Evolutionary conservation across 2,329 filamentous ascomycete genomes (phyloP).

Genomic region (Sporothrix brunneoviolacea): DNA sequence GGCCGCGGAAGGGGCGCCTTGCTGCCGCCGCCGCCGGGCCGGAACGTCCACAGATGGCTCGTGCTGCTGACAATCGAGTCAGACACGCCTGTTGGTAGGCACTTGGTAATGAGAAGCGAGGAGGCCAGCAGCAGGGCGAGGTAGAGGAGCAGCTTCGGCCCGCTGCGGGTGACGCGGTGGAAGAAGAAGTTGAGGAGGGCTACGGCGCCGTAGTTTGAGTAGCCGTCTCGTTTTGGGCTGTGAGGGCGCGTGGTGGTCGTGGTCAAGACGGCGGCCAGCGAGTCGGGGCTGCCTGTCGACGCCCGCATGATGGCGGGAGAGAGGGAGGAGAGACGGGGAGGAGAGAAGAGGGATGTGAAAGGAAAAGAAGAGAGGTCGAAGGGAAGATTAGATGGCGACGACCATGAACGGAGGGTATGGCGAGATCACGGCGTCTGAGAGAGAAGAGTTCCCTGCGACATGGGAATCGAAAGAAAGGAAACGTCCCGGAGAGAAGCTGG

Average conservation of each 20-base stretch:
- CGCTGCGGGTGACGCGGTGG: conserved; percentile 23
- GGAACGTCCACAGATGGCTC: conserved; percentile 17
- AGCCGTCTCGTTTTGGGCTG: not conserved
- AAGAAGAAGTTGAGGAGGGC: conserved; percentile 25
- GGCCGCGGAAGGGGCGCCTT: not conserved
- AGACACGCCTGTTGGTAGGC: conserved; percentile 19
- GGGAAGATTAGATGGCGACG: not conserved
- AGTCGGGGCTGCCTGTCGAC: conserved; percentile 1
- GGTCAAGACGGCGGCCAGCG: not conserved
- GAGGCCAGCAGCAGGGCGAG: conserved; percentile 19
- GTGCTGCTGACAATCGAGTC: conserved; percentile 17
- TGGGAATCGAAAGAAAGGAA: no score
- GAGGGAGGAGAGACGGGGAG: not conserved
- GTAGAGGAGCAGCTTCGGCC: conserved; percentile 24
- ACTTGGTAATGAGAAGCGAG: conserved; percentile 20
- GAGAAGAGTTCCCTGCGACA: no score
- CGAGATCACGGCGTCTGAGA: no score
- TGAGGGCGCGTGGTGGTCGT: not conserved
- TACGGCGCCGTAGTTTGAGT: not conserved
- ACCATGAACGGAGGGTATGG: no score
- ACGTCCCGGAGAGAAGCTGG: no score
- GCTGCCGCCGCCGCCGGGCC: not conserved
- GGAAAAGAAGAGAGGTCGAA: not conserved
- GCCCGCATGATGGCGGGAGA: conserved; percentile 1
- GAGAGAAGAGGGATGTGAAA: not conserved